Evolutionary conservation across 2,329 filamentous ascomycete genomes (phyloP).

Genomic region (Epichloe typhina): DNA sequence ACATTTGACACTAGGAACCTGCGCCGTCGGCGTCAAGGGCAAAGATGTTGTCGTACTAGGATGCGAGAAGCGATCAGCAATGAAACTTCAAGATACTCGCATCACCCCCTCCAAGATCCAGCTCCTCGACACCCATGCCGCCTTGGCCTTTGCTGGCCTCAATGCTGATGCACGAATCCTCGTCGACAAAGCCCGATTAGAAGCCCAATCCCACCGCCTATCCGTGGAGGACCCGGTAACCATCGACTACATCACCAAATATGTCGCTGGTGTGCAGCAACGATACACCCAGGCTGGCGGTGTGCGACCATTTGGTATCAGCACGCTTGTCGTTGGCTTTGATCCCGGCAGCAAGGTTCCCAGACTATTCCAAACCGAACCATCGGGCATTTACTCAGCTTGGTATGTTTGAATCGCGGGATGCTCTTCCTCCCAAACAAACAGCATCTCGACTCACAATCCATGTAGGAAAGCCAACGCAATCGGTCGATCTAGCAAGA

Average conservation of each 20-base stretch:
- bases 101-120: conserved; percentile 97
- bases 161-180: conserved; percentile 97
- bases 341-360: conserved; percentile 84
- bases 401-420: conserved; percentile 45
- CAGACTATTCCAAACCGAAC: conserved; percentile 93
- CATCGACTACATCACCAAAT: conserved; percentile 99
- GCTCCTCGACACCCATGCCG: conserved; percentile 88
- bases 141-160: conserved; percentile 89
- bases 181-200: conserved; percentile 93
- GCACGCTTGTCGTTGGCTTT: conserved; percentile 95
- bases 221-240: conserved; percentile 95
- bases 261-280: conserved; percentile 95
- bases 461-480: conserved; percentile 86
- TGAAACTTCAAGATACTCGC: conserved; percentile 98
- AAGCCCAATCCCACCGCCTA: conserved; percentile 92
- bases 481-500: conserved; percentile 97
- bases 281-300: conserved; percentile 97
- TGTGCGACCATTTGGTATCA: conserved; percentile 97
- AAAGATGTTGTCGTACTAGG: conserved; percentile 87
- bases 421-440: conserved; percentile 4
- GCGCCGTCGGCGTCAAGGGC: conserved; percentile 95
- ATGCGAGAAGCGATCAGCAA: conserved; percentile 96
- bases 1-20: conserved; percentile 54
- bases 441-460: conserved; percentile 4
- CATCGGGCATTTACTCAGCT: conserved; percentile 97